Percentiles rank a stretch among this genome's conserved stretches.
These are phyloP conservation scores for Globisporangium parvum DNA, from an alignment of 352 stramenopile genomes.

Conservation along the genomic window DNA sequence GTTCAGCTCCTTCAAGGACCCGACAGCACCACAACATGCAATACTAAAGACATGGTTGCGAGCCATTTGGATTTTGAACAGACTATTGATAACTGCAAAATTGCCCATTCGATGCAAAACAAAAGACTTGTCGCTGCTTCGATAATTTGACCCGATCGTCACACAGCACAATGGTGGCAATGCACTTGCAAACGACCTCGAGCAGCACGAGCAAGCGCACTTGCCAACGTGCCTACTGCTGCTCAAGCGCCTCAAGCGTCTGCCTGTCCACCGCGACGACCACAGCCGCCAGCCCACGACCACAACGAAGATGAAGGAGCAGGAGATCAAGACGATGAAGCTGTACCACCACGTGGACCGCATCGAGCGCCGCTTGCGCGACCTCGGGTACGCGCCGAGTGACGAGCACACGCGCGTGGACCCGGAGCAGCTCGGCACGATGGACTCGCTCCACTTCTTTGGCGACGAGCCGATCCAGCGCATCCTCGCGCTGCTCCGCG, in stretches of 20 bases:
- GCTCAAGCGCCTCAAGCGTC: neutral
- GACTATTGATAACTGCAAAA: too few relatives aligned
- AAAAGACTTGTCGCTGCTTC: too few relatives aligned
- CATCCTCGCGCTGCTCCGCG: slow-evolving; percentile 34
- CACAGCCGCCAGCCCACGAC: neutral
- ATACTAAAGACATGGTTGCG: too few relatives aligned
- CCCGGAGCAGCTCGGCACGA: slow-evolving; percentile 35
- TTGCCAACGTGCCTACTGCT: neutral
- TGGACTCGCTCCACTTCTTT: slow-evolving; percentile 69
- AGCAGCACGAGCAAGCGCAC: too few relatives aligned
- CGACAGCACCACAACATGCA: too few relatives aligned
- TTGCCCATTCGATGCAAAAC: too few relatives aligned
- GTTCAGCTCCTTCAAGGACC: too few relatives aligned
- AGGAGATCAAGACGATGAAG: slow-evolving; percentile 88
- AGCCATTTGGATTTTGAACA: too few relatives aligned
- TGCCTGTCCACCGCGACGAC: neutral
- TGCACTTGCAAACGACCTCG: too few relatives aligned
- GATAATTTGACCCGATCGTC: too few relatives aligned
- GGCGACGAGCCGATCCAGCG: slow-evolving; percentile 48
- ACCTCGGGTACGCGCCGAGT: slow-evolving; percentile 14
- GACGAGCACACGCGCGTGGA: slow-evolving; percentile 23
- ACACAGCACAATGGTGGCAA: too few relatives aligned
- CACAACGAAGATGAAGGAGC: slow-evolving; percentile 19
- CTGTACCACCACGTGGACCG: slow-evolving; percentile 77
- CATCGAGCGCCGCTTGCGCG: slow-evolving; percentile 58